phyloP scores from a whole-genome alignment of 257 asterid species.

The Oldenlandia corymbosa region DNA sequence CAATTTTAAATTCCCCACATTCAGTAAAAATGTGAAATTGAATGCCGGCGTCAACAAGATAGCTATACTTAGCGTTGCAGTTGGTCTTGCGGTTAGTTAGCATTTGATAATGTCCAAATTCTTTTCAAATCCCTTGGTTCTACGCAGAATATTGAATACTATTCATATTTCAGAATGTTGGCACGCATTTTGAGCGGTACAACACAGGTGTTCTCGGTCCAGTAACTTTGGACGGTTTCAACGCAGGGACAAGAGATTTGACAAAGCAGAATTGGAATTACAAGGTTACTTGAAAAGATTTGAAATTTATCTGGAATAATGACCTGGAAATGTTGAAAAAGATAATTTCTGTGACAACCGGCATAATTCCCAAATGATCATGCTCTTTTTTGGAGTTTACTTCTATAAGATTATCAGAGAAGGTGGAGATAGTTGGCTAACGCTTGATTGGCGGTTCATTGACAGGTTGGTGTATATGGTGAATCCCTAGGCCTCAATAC shows the following conservation, averaged over 20 bases:
- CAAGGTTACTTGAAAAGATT: conserved; percentile 45
- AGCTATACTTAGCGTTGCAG: conserved; percentile 72
- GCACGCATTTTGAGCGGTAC: conserved; percentile 74
- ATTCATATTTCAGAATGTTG: conserved; percentile 56
- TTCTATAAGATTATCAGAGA: not conserved
- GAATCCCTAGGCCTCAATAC: conserved; percentile 51
- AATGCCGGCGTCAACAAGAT: conserved; percentile 76
- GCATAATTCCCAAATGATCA: not conserved
- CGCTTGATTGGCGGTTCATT: not conserved
- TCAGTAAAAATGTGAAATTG: conserved; percentile 41
- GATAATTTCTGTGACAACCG: too few species aligned
- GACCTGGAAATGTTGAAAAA: not conserved
- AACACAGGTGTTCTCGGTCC: conserved; percentile 91
- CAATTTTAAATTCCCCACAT: conserved; percentile 56
- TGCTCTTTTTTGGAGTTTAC: not conserved
- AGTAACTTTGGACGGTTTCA: conserved; percentile 58
- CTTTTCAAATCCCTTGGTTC: not conserved
- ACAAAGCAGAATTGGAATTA: conserved; percentile 76
- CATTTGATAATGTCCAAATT: conserved; percentile 3
- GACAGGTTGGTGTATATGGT: conserved; percentile 78
- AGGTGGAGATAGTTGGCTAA: not conserved
- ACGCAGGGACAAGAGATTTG: conserved; percentile 76
- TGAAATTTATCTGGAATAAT: not conserved
- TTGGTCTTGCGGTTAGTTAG: conserved; percentile 78
- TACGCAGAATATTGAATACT: not conserved